Evolutionary conservation across 352 stramenopile species (phyloP).

Genomic region (Pythium coloratum): DNA sequence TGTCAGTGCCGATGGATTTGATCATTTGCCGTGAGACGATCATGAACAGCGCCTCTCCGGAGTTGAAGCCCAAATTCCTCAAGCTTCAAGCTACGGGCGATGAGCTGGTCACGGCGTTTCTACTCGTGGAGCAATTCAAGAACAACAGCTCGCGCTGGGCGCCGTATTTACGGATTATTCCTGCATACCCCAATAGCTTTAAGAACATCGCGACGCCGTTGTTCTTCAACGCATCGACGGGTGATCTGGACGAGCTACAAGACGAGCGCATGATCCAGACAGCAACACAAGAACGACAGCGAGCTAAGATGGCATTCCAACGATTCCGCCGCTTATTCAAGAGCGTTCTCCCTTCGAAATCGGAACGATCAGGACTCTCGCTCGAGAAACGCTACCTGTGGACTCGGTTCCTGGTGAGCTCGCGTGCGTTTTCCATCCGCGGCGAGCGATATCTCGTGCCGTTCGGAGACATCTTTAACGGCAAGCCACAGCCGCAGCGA

Average conservation of each 20-base stretch:
- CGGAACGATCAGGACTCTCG: conserved; percentile 7
- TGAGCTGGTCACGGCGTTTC: conserved; percentile 63
- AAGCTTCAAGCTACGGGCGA: conserved; percentile 39
- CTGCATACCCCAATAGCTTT: conserved; percentile 18
- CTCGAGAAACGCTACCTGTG: conserved; percentile 38
- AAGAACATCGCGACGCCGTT: conserved; percentile 35
- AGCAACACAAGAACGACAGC: conserved; percentile 29
- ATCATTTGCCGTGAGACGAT: conserved; percentile 31
- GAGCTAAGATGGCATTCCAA: conserved; percentile 32
- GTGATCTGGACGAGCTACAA: conserved; percentile 39
- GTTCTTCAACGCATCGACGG: conserved; percentile 29
- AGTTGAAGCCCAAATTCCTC: conserved; percentile 38
- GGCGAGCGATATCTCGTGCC: conserved; percentile 79
- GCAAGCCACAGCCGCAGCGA: conserved; percentile 38
- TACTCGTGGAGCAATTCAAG: conserved; percentile 56
- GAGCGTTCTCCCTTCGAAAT: conserved; percentile 14
- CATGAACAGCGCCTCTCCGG: not conserved
- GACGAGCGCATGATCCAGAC: conserved; percentile 45
- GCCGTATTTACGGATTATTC: conserved; percentile 56
- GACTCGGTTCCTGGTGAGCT: conserved; percentile 66
- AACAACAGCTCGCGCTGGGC: conserved; percentile 40
- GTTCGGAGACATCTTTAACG: conserved; percentile 90
- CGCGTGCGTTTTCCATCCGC: conserved; percentile 75
- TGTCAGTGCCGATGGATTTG: conserved; percentile 23
- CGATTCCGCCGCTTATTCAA: conserved; percentile 53